phyloP scores from a whole-genome alignment of 495 filamentous ascomycete species.

The Penicillium bovifimosum region DNA sequence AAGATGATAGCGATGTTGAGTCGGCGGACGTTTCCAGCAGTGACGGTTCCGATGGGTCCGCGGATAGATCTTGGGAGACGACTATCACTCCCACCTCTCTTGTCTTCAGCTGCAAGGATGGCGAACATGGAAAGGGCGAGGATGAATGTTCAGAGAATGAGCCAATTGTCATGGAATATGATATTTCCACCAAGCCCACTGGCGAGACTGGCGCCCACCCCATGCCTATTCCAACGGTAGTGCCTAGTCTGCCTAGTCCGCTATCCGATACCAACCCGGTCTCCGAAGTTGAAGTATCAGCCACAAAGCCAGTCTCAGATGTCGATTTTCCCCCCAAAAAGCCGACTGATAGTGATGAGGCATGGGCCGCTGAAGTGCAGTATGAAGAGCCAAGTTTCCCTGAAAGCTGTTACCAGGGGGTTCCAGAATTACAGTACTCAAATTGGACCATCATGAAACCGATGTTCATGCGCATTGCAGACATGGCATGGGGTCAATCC shows the following conservation, averaged over 20 bases:
- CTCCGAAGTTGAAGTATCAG: background rate
- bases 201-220: background rate
- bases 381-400: background rate
- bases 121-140: background rate
- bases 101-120: background rate
- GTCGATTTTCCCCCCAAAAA: background rate
- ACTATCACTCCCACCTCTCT: background rate
- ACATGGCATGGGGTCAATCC: constrained; percentile 8
- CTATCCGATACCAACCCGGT: background rate
- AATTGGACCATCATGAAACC: constrained; percentile 7
- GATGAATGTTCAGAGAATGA: background rate
- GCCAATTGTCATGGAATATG: background rate
- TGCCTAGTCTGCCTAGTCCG: background rate
- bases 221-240: background rate
- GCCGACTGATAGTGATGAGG: background rate
- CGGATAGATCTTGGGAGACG: background rate
- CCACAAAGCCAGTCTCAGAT: background rate
- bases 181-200: background rate
- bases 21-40: background rate
- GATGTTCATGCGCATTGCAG: constrained; percentile 6
- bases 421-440: background rate
- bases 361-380: background rate
- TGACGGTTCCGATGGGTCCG: background rate
- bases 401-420: background rate
- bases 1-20: constrained; percentile 14